Conservation (phyloP, 352 stramenopile species). For the Phytophthora chlamydospora region DNA sequence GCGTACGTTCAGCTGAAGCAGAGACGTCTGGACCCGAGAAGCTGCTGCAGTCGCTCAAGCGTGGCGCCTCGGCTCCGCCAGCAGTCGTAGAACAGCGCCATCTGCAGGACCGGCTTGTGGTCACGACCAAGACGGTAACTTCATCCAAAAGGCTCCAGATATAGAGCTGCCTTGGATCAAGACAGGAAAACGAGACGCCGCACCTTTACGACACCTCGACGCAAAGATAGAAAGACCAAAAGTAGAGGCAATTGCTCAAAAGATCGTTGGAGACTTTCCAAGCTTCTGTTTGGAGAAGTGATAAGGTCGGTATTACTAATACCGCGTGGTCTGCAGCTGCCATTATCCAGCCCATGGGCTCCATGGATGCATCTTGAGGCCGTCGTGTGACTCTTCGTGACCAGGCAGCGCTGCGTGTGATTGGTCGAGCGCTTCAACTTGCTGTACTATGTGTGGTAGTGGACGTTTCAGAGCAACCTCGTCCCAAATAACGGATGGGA, state of each 20-base stretch:
- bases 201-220: conserved; percentile 8
- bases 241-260: conserved; percentile 3
- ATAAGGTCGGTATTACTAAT: conserved; percentile 1
- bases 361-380: too few relatives aligned
- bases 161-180: conserved; percentile 14
- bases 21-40: conserved; percentile 35
- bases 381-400: neutral
- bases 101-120: conserved; percentile 19
- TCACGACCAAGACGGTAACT: conserved; percentile 1
- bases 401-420: conserved; percentile 1
- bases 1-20: neutral
- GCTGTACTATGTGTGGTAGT: neutral
- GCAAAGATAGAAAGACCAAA: conserved; percentile 18
- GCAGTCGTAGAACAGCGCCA: conserved; percentile 74
- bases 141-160: conserved; percentile 1
- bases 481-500: conserved; percentile 40
- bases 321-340: neutral
- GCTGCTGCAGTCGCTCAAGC: conserved; percentile 51
- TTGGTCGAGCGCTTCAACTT: conserved; percentile 37
- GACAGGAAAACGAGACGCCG: conserved; percentile 5
- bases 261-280: neutral
- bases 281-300: neutral
- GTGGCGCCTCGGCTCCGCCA: conserved; percentile 54
- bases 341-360: neutral
- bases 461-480: conserved; percentile 27